Evolutionary conservation across 352 stramenopile species (phyloP), one percentile per base, ranked within the genome.

Genomic region (Phytophthora pluvialis): DNA sequence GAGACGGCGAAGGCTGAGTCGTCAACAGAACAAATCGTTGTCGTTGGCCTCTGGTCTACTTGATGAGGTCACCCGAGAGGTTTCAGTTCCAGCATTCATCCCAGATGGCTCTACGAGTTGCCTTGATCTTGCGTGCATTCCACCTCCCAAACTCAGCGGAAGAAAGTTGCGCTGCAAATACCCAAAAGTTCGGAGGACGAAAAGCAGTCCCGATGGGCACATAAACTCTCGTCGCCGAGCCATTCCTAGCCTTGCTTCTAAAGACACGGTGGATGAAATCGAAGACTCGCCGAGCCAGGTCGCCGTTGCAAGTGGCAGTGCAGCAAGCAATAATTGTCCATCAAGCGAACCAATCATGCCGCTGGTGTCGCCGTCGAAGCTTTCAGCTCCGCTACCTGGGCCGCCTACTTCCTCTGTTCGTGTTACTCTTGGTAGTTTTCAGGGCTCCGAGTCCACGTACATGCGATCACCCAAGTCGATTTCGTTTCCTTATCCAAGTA

Each of bases 121-220:
- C 26, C 55, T 71, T 36, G 54, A 68, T 28, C 39, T 74, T 15
- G 47, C 54, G 5, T 62, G 29, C 15, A 46, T 62, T n/a, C 46
- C 54, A 32, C 64, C 68, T 1, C 46, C 65, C 3, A 79, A 83
- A 49, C 53, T 83, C 15, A 70, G 58, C 5, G 70, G 72, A 25
- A 78, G 72, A 64, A 83, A 78, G 40, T 53, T 80, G 7, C 57
- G 56, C 18, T 64, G 55, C 50, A 81, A 77, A 45, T 76, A 67
- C 39, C 44, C 53, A 28, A 69, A 64, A 46, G 57, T 56, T 38
- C 50, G 61, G 26, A 67, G 49, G 31, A 67, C 61, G 21, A 71
- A 64, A 36, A 71, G 61, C 38, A 71, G 61, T 44, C 49, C 67
- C n/a, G 61, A 67, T 39, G 44, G 31, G 21, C 60, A 60, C 47